Base-by-base conservation (phyloP, 2,329 filamentous ascomycete species). In the Ascochyta rabiei region DNA sequence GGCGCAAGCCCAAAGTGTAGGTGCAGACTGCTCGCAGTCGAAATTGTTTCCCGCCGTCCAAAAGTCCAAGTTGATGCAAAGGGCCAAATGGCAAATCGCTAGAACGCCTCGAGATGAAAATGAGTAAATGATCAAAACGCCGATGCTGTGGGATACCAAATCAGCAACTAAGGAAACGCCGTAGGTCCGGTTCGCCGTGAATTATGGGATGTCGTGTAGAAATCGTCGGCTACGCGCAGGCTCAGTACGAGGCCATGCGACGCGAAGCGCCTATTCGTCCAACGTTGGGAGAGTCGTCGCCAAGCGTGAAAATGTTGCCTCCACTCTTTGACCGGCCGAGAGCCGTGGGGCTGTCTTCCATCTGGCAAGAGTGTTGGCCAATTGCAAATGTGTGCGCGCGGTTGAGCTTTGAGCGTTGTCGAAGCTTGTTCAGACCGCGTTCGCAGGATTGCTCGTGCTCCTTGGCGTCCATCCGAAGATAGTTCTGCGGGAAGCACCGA, bases 361-460 rank as follows among this genome's bases (percentile, higher is more conserved):
- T 84, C 67, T 72, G 81, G 75, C 64, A 82, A 75, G 58, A 69
- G 47, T 88, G 84, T 72, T 95, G 86, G 40, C 93, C 95, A 77
- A 97, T 98, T 24, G 95, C 93, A 80, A 95, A 99, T 1, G 95
- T 99, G 76, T 95, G 90, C 28, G 95, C 92, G 61, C 95, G 86
- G 73, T 86, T 85, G 52, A 99, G 82, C 70, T 93, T 95, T 64
- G 90, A 89, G 67, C 93, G 86, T 73, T 95, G 89, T 76, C 96
- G 93, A 67, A 99, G 86, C 73, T 92, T 93, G 68, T 92, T 91
- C 81, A 99, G 88, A 68, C 96, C 93, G 66, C 91, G 89, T 80
- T 99, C 95, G 74, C 95, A 98, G 38, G 93, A 95, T 68, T 87
- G 88, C 67, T 91, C 90, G 76, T 99, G 93, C 73, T 93, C 91